Base-by-base conservation (phyloP, 2,329 filamentous ascomycete species). In the Neopestalotiopsis rosae region DNA sequence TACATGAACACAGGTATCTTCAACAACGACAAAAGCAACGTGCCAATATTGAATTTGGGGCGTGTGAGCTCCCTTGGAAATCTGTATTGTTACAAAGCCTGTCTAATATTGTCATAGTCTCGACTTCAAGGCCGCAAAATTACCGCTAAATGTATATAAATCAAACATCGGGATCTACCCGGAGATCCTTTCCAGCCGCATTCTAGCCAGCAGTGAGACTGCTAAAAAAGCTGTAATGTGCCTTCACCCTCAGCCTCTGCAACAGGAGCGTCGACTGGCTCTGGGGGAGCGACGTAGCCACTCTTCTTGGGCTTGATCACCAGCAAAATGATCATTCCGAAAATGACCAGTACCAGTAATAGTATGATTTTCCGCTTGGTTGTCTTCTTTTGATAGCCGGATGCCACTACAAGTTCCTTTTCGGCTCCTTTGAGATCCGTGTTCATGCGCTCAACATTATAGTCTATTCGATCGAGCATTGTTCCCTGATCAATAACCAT, bases 401-500 rank as follows among this genome's bases (percentile, higher is more conserved):
- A 94, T 14, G 96, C 92, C 68, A 97, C 90, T 71, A 90, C 94
- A 67, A 99, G 87, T 82, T 99, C 96, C 79, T 95, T 96, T 71
- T 97, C 94, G 3, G 96, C 96, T 24, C 88, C 93, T 79, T 97
- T 97, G 69, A 99, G 94, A 76, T 98, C 94, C 24, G 90, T 91
- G n/a, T 91, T 90, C 93, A 98, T 98, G 70, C 92, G 89, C 82
- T 99, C 96, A 66, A 99, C 94, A 76, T 99, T 99, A 83, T 98
- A 99, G 81, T 99, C 97, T 75, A 97, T 97, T 76, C 96, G 91
- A 80, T 97, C 95, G 28, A 97, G 87, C 88, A 97, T 93, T 14
- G 94, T 96, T 66, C 94, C 94, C 80, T 96, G 93, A 77, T 96
- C 93, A 73, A 97, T 95, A 74, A 97, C 94, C 95, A 99, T 98